Evolutionary conservation across 176 grass and related monocot species (phyloP).

Genomic region (sorghum (Sorghum bicolor)): Sorghum_bicolor_NCBIv3 NC_012871.2:5499501-5500000

Average conservation of each 20-base stretch:
- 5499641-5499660: background rate
- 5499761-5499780: background rate
- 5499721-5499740: slow-evolving; percentile 3
- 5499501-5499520: slow-evolving; percentile 96
- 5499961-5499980: slow-evolving; percentile 58
- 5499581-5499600: background rate
- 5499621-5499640: background rate
- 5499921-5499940: background rate
- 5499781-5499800: background rate
- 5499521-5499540: slow-evolving; percentile 78
- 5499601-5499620: background rate
- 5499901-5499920: background rate
- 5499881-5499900: background rate
- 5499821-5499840: background rate
- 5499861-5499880: background rate
- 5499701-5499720: background rate
- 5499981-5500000: slow-evolving; percentile 86
- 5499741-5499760: background rate
- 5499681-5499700: background rate
- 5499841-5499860: background rate
- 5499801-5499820: background rate
- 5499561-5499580: background rate
- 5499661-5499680: background rate
- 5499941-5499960: background rate
- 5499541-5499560: slow-evolving; percentile 78